Evolutionary conservation across 2,329 filamentous ascomycete species (phyloP), one percentile per base, ranked within the genome.

Genomic region (Teratosphaeria pseudoeucalypti): DNA sequence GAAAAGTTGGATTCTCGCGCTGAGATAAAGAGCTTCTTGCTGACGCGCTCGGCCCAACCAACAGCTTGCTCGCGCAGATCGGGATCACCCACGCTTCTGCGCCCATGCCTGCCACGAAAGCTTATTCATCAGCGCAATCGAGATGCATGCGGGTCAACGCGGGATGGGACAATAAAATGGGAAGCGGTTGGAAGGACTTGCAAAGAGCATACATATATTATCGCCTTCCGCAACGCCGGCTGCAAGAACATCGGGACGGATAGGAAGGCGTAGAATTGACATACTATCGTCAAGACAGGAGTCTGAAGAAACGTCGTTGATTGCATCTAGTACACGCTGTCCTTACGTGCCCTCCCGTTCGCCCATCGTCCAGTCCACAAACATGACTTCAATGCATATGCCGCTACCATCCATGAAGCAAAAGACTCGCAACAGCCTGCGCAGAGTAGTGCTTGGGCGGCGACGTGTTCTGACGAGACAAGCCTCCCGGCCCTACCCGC

Each of bases 1-100:
- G 57, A 37, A 47, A 54, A 60, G 32, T 54, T 47, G 57, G 32
- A 23, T 23, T 43, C 54, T 43, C 34, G 37, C 34, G 58, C 3
- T 57, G 62, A 53, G 32, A 54, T 57, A 23, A 52, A 54, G 52
- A 54, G 52, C 52, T 26, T 26, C 52, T 43, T 12, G 37, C 37
- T 43, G 37, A 43, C 37, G 37, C 37, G 11, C 37, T 43, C 37
- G 37, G 37, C 12, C 2, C 37, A 32, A 32, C 37, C 12, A 43
- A 43, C 37, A 49, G 43, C n/a, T 43, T 12, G 37, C 37, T 43
- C 37, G 37, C 37, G 37, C 37, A 43, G 37, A 43, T 12, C 12
- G 37, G 37, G 37, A 16, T 43, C n/a, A 6, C 43, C 43, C 43
- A 49, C 43, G 43, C 43, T 49, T 19, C 11, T 23, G 5, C 16